Evolutionary conservation across 208 protist genomes (phyloP).

Genomic region (Endotrypanum monterogeii): DNA sequence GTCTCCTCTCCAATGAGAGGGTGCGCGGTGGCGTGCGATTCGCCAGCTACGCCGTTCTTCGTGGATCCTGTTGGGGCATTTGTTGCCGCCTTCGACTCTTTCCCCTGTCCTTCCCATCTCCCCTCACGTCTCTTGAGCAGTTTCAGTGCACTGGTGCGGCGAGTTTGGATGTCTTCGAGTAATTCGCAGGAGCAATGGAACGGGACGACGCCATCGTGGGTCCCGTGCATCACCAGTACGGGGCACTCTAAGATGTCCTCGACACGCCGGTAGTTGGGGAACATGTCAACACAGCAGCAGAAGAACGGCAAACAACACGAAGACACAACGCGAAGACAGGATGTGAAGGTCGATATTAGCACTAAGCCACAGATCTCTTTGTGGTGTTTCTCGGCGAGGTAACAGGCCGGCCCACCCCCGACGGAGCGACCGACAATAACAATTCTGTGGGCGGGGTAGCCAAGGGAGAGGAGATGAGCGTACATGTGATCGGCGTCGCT

Average conservation of each 20-base stretch:
- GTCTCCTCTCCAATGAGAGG: conserved; percentile 2
- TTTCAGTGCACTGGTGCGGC: background rate
- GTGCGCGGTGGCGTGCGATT: background rate
- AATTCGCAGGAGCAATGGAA: conserved; percentile 53
- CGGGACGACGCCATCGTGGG: conserved; percentile 55
- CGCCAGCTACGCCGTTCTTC: background rate
- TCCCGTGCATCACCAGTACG: conserved; percentile 74
- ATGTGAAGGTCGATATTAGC: conserved; percentile 75
- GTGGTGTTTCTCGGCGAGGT: conserved; percentile 73
- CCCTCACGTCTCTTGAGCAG: background rate
- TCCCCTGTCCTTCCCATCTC: background rate
- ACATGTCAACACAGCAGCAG: conserved; percentile 53
- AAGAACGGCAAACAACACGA: conserved; percentile 31
- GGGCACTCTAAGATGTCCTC: conserved; percentile 48
- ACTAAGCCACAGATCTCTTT: conserved; percentile 57
- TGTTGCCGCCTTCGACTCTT: background rate
- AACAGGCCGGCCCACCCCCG: conserved; percentile 74
- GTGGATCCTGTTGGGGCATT: conserved; percentile 7
- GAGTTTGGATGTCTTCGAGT: conserved; percentile 7
- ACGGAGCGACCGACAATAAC: conserved; percentile 79
- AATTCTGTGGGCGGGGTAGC: conserved; percentile 44
- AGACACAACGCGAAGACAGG: conserved; percentile 53
- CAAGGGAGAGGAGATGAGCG: conserved; percentile 34
- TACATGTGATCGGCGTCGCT: conserved; percentile 75
- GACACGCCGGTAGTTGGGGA: conserved; percentile 61